Evolutionary conservation across 306 rosid genomes (phyloP).

Genomic region (Trichosanthes cucumerina): DNA sequence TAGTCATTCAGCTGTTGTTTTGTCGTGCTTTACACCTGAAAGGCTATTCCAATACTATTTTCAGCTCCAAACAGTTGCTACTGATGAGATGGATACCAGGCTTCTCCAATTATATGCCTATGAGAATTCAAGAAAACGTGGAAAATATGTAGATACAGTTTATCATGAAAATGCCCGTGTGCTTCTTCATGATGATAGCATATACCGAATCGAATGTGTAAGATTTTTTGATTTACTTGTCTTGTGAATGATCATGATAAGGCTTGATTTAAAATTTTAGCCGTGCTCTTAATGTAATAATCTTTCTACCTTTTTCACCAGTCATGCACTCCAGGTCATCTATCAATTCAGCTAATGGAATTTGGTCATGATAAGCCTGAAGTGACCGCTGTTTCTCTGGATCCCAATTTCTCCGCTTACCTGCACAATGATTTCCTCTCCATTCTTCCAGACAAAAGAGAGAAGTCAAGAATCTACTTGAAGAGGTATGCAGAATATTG

Average conservation of each 20-base stretch:
- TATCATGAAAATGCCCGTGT: constrained; percentile 86
- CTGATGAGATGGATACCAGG: constrained; percentile 71
- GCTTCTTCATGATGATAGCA: constrained; percentile 82
- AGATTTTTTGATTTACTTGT: constrained; percentile 18
- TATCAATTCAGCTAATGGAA: constrained; percentile 92
- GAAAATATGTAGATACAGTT: constrained; percentile 55
- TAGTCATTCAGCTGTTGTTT: neutral
- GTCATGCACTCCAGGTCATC: constrained; percentile 42
- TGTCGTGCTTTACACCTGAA: neutral
- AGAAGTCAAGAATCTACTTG: constrained; percentile 49
- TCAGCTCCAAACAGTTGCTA: constrained; percentile 84
- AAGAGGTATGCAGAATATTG: constrained; percentile 36
- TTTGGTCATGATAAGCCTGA: constrained; percentile 76
- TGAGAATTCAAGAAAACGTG: constrained; percentile 72
- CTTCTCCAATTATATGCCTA: constrained; percentile 84
- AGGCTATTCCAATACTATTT: neutral
- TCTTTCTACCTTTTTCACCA: constrained; percentile 27
- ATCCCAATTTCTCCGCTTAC: constrained; percentile 83
- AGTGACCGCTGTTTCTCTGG: constrained; percentile 74
- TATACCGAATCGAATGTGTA: constrained; percentile 81
- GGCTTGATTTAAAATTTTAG: neutral
- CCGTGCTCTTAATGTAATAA: neutral
- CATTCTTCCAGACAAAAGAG: constrained; percentile 50
- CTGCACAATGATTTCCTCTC: constrained; percentile 70
- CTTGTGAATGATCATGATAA: neutral